Conservation (phyloP, 176 grass and related monocot genomes). For the Poa pratensis region DNA sequence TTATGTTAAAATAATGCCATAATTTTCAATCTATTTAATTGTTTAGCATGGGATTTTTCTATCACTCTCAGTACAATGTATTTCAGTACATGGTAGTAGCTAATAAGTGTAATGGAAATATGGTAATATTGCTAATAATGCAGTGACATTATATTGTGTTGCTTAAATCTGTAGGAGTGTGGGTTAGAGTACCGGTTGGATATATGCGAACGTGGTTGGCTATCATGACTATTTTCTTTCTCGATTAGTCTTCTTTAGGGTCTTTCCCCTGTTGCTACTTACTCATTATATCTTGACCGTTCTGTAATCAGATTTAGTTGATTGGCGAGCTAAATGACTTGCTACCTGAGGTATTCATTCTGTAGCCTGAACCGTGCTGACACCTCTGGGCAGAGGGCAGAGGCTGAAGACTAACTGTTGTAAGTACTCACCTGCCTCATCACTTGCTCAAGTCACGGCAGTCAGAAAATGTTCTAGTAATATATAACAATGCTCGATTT, state of each 20-base stretch:
- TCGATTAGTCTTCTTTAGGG: not conserved
- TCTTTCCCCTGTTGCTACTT: not conserved
- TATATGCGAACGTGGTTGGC: not conserved
- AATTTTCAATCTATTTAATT: no score
- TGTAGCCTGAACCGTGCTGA: not conserved
- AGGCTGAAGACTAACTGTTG: not conserved
- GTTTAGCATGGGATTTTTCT: no score
- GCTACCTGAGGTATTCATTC: conserved; percentile 26
- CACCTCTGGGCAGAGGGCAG: not conserved
- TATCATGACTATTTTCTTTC: conserved; percentile 6
- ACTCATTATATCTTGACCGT: not conserved
- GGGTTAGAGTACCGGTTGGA: conserved; percentile 31
- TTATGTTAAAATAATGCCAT: no score
- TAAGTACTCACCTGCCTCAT: not conserved
- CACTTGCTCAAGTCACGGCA: not conserved
- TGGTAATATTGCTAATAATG: not conserved
- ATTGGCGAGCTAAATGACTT: not conserved
- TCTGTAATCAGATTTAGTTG: conserved; percentile 7
- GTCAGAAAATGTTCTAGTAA: not conserved
- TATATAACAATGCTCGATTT: not conserved
- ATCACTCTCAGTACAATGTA: no score
- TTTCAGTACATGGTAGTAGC: not conserved
- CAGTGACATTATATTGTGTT: not conserved
- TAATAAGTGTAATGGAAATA: no score
- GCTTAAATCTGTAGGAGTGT: conserved; percentile 27